These are phyloP conservation scores for Yamadazyma oceani DNA, from an alignment of 1,139 yeast genomes.

Conservation along the genomic window DNA sequence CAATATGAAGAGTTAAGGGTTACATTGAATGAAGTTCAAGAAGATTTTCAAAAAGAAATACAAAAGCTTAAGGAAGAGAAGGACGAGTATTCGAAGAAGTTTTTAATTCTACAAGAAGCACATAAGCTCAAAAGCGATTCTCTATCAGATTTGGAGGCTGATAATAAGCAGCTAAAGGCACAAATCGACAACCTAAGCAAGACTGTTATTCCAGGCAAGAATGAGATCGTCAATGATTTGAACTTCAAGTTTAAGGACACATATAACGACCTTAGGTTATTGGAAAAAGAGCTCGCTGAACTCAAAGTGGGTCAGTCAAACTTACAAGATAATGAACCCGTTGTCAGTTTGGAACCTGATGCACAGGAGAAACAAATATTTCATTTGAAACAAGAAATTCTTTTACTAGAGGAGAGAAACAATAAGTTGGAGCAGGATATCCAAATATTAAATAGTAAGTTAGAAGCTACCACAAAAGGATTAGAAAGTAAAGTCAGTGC, in stretches of 20 bases:
- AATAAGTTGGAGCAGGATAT: constrained; percentile 19
- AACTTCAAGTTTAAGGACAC: constrained; percentile 16
- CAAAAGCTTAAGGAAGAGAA: constrained; percentile 22
- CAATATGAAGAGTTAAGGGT: constrained; percentile 10
- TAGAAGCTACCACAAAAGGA: constrained; percentile 19
- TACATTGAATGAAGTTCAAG: constrained; percentile 6
- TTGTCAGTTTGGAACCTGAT: constrained; percentile 3
- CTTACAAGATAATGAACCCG: background rate
- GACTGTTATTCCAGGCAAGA: constrained; percentile 22
- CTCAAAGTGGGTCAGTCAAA: background rate
- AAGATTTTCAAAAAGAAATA: constrained; percentile 9
- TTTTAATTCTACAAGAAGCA: constrained; percentile 8
- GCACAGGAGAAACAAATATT: constrained; percentile 24
- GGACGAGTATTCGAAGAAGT: constrained; percentile 8
- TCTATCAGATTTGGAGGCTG: constrained; percentile 14
- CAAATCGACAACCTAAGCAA: constrained; percentile 11
- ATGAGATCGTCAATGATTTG: constrained; percentile 24
- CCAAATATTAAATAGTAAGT: constrained; percentile 14
- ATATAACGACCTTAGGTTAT: constrained; percentile 9
- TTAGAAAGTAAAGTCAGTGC: constrained; percentile 26
- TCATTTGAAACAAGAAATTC: constrained; percentile 22
- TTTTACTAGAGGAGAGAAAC: constrained; percentile 20
- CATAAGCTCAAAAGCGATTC: background rate
- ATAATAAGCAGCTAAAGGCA: constrained; percentile 22
- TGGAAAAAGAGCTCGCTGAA: constrained; percentile 6